Percentiles rank a stretch among this genome's conserved stretches.
These are phyloP conservation scores for Helicocarpus griseus DNA, from an alignment of 2,329 filamentous ascomycete genomes.

Conservation along the genomic window DNA sequence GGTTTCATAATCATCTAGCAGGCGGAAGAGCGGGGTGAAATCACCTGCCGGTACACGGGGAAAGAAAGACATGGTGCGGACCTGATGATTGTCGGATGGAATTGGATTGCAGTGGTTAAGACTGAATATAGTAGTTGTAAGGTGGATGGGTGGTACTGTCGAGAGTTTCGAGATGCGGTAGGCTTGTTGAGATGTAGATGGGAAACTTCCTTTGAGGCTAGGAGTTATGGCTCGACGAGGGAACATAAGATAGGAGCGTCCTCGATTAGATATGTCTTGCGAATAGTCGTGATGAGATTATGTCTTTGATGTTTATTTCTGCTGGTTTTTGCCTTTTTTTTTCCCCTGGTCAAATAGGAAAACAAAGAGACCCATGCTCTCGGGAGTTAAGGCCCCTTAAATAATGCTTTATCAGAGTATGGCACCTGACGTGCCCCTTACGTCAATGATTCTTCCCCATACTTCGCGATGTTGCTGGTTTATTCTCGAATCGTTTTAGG, in stretches of 20 bases:
- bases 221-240: neutral
- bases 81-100: constrained; percentile 1
- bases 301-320: neutral
- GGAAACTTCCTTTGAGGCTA: neutral
- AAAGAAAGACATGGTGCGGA: constrained; percentile 32
- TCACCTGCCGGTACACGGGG: constrained; percentile 25
- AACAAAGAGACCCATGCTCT: too few relatives aligned
- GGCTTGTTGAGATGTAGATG: neutral
- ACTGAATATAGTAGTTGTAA: neutral
- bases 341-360: too few relatives aligned
- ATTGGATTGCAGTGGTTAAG: too few relatives aligned
- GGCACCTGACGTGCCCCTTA: neutral
- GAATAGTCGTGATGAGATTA: too few relatives aligned
- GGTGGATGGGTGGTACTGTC: neutral
- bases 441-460: neutral
- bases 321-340: too few relatives aligned
- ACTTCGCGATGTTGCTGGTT: neutral
- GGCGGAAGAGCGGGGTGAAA: constrained; percentile 32
- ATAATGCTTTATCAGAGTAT: too few relatives aligned
- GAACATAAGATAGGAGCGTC: neutral
- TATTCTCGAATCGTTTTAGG: neutral
- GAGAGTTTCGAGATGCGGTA: neutral
- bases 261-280: too few relatives aligned
- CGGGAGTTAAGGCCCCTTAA: too few relatives aligned
- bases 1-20: constrained; percentile 33